A percentile compares a stretch with the other conserved stretches of the same genome.
Conservation (phyloP, 306 rosid species). For the Corylus americana region DNA sequence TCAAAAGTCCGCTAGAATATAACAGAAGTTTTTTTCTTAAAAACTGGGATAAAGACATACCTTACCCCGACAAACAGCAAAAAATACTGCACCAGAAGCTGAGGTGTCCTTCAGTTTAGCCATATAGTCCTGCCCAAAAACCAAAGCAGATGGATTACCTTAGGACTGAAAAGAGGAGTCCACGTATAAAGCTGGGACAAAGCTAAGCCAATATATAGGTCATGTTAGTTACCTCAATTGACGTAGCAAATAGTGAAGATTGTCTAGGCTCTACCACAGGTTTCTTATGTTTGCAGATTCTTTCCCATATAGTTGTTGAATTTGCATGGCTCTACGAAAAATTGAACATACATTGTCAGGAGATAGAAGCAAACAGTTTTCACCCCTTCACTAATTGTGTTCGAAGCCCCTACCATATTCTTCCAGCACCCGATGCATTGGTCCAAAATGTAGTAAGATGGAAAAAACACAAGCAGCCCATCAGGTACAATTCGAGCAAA, state of each 20-base stretch:
- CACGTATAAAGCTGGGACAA: conserved; percentile 23
- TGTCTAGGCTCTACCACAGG: conserved; percentile 95
- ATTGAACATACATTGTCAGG: conserved; percentile 16
- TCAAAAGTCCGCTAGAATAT: conserved; percentile 24
- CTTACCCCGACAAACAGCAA: conserved; percentile 97
- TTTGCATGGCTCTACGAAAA: conserved; percentile 58
- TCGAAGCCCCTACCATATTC: conserved; percentile 53
- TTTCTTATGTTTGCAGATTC: conserved; percentile 86
- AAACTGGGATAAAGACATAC: conserved; percentile 46
- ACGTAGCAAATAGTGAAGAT: conserved; percentile 68
- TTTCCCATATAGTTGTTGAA: conserved; percentile 89
- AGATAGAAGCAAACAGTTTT: conserved; percentile 28
- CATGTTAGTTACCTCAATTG: conserved; percentile 70
- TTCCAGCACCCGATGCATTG: conserved; percentile 86
- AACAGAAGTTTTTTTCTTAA: conserved; percentile 6
- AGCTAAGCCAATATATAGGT: conserved; percentile 15
- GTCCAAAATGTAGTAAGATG: conserved; percentile 91
- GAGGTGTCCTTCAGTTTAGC: conserved; percentile 80
- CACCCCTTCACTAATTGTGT: conserved; percentile 19
- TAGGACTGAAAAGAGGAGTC: conserved; percentile 18
- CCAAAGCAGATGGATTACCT: conserved; percentile 16
- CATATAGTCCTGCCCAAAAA: conserved; percentile 74
- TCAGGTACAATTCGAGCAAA: conserved; percentile 94
- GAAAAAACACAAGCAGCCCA: conserved; percentile 93
- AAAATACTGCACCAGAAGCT: conserved; percentile 85